Base-by-base conservation (phyloP, 31 red algal species). In the Asparagopsis taxiformis region DNA sequence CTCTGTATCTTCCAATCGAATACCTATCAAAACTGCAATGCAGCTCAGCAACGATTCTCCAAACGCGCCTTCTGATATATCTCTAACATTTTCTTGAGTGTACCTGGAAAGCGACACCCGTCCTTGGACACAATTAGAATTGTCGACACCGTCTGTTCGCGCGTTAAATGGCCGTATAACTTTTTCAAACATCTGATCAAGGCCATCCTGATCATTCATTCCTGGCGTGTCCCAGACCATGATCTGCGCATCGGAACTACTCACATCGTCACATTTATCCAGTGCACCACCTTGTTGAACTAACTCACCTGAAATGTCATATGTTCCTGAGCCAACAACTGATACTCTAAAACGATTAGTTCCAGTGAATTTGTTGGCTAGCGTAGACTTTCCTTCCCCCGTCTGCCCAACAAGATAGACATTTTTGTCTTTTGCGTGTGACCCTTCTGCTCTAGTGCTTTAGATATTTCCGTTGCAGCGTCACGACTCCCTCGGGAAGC, bases 151-250 rank as follows among this genome's bases (percentile, higher is more conserved):
- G 64, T 68, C 8, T 68, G 37, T 20, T 68, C 64, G 22, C 64
- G 33, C 23, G 41, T 44, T 1, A 68, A 39, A 28, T 68, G 64
- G 4, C 30, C 34, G 49, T 68, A 68, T 24, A 68, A 43, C 35
- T 46, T 8, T 1, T 50, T 68, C 38, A 29, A 44, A 68, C 1
- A 49, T 44, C 22, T 28, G 37, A 37, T 68, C 64, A 15, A 25
- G 64, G 2, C 35, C 38, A 1, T 68, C 5, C 10, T 9, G n/a
- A 37, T 68, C 64, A 51, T 68, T 68, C 64, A 68, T 68, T 49
- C 64, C 64, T 0, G 64, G 64, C 19, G 64, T 68, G n/a, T 68
- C 64, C 35, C 41, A 68, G 1, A 68, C 64, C 38, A 49, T 68
- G 2, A 68, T 29, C 0, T 43, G 34, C 9, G 30, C 25, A 4